Percentiles rank a stretch among this genome's conserved stretches.
Conservation (phyloP, 1,284 basidiomycete species). For the Rhodotorula glutinis region DNA sequence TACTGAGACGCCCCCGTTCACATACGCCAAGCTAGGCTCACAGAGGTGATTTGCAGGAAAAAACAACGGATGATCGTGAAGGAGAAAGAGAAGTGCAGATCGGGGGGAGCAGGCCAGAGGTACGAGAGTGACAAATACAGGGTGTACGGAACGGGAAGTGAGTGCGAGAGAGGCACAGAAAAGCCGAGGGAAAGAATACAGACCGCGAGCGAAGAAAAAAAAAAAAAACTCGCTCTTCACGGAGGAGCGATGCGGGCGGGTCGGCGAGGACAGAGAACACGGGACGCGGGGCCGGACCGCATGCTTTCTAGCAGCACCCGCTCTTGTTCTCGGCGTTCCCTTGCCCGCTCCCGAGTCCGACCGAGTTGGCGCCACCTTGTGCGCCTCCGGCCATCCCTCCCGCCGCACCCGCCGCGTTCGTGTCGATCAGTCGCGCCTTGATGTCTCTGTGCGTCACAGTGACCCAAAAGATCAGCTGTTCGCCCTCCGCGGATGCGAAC, state of each 20-base stretch:
- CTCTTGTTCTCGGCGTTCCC: constrained; percentile 28
- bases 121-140: not conserved
- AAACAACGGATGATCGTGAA: not conserved
- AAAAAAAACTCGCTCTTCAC: not conserved
- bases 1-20: too few species aligned
- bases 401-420: constrained; percentile 45
- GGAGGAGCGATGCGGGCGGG: too few species aligned
- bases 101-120: not conserved
- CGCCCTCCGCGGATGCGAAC: too few species aligned
- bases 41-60: not conserved
- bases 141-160: not conserved
- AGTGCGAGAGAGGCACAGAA: not conserved
- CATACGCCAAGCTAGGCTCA: too few species aligned
- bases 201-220: not conserved
- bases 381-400: constrained; percentile 25
- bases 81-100: not conserved
- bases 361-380: constrained; percentile 12
- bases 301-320: constrained; percentile 33
- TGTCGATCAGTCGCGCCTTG: constrained; percentile 95
- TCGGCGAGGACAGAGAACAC: too few species aligned
- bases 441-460: constrained; percentile 68
- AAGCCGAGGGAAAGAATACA: not conserved
- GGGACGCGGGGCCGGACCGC: too few species aligned
- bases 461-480: constrained; percentile 1
- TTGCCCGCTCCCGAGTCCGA: constrained; percentile 5